These are phyloP conservation scores for Lepidium aucheri DNA, from an alignment of 345 rosid genomes.

Conservation along the genomic window DNA sequence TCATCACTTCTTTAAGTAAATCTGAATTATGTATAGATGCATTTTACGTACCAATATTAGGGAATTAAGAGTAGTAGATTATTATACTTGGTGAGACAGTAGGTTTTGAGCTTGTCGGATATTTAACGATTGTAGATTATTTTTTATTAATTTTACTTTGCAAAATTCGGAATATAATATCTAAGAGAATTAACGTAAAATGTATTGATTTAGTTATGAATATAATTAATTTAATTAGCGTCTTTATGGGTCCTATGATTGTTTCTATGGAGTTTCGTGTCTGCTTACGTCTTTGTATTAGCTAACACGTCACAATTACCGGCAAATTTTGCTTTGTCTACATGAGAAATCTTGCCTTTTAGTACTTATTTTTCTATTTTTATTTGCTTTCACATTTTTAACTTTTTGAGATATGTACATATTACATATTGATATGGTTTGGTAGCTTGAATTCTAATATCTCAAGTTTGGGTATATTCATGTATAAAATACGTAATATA, in stretches of 20 bases:
- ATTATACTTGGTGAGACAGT: background rate
- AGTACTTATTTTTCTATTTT: background rate
- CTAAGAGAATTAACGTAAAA: background rate
- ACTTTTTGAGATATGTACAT: background rate
- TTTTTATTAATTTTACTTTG: background rate
- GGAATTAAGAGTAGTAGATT: background rate
- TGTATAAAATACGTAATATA: constrained; percentile 3
- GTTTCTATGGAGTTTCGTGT: constrained; percentile 22
- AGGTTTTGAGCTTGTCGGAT: background rate
- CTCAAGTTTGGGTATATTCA: constrained; percentile 9
- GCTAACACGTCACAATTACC: constrained; percentile 22
- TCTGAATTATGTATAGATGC: background rate
- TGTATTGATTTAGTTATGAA: background rate
- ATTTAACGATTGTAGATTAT: background rate
- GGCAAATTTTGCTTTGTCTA: constrained; percentile 8
- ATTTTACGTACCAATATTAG: background rate
- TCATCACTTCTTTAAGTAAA: too few relatives aligned
- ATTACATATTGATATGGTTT: background rate
- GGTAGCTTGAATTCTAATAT: background rate
- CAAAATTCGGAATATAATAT: background rate
- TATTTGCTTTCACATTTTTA: background rate
- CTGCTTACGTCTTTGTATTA: constrained; percentile 15
- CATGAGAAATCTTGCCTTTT: background rate
- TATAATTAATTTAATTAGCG: background rate
- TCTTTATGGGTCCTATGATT: constrained; percentile 1